These are phyloP conservation scores for Recurvomyces mirabilis DNA, from an alignment of 495 filamentous ascomycete genomes.

Conservation along the genomic window DNA sequence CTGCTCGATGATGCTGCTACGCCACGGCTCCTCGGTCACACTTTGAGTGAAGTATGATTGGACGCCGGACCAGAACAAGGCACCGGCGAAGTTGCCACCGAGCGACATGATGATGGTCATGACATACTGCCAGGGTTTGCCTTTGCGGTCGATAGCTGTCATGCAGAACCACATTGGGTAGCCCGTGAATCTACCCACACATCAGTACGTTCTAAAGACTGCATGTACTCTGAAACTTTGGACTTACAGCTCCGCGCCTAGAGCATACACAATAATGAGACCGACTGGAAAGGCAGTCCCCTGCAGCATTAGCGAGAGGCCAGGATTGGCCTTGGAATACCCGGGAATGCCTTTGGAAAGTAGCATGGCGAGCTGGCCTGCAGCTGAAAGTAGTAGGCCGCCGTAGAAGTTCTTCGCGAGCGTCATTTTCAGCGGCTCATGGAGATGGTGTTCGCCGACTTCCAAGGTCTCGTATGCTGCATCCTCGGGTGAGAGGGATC, in stretches of 20 bases:
- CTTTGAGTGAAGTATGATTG: slow-evolving; percentile 1
- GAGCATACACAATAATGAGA: slow-evolving; percentile 8
- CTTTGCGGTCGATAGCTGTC: slow-evolving; percentile 6
- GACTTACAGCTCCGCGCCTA: slow-evolving; percentile 17
- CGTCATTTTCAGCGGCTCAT: slow-evolving; percentile 1
- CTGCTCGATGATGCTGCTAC: background rate
- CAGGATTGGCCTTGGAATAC: background rate
- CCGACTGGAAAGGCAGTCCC: slow-evolving; percentile 13
- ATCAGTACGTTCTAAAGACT: too few relatives aligned
- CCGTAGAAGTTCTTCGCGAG: slow-evolving; percentile 19
- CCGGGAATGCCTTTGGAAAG: slow-evolving; percentile 1
- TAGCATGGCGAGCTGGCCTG: slow-evolving; percentile 1
- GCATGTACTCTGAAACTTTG: too few relatives aligned
- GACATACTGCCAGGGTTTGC: slow-evolving; percentile 3
- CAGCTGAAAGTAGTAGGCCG: slow-evolving; percentile 11
- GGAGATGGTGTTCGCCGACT: slow-evolving; percentile 9
- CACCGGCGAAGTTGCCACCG: slow-evolving; percentile 11
- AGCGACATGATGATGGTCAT: background rate
- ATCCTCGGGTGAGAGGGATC: slow-evolving; percentile 2
- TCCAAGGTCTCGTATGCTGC: slow-evolving; percentile 1
- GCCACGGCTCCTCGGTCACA: slow-evolving; percentile 9
- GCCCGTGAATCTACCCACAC: slow-evolving; percentile 7
- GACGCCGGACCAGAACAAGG: slow-evolving; percentile 1
- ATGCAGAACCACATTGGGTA: slow-evolving; percentile 15
- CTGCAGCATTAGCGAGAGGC: slow-evolving; percentile 4